Percentiles rank a stretch among this genome's conserved stretches.
Evolutionary conservation across 148 eudicot genomes (phyloP).

Genomic region (Cornus kousa): DNA sequence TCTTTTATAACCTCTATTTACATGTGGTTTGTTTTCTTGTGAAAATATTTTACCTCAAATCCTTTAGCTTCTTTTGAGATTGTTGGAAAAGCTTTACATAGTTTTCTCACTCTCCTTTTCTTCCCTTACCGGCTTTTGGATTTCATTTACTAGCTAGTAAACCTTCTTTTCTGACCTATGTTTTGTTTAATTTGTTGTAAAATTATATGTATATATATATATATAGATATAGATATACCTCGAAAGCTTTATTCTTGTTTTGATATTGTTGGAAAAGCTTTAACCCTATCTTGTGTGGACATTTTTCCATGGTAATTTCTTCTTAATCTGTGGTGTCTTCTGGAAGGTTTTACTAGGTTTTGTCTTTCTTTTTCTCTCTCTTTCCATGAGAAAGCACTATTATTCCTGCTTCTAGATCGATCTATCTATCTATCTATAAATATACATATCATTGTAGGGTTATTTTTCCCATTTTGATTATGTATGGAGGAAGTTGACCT

Average conservation of each 20-base stretch:
- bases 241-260: not conserved
- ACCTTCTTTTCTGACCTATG: not conserved
- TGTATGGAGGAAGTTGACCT: not conserved
- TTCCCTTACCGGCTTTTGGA: not conserved
- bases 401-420: not conserved
- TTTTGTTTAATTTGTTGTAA: not conserved
- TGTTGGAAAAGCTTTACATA: too few species aligned
- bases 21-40: not conserved
- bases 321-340: not conserved
- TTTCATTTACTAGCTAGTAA: not conserved
- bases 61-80: too few species aligned
- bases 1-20: not conserved
- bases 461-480: not conserved
- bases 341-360: not conserved
- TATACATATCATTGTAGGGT: too few species aligned
- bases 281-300: not conserved
- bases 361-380: not conserved
- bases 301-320: not conserved
- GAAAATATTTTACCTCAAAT: not conserved
- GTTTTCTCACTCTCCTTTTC: not conserved
- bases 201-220: not conserved
- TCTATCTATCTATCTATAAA: too few species aligned
- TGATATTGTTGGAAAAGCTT: not conserved
- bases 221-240: too few species aligned
- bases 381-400: too few species aligned